phyloP scores from a whole-genome alignment of 2,329 filamentous ascomycete species.

The Fusarium albosuccineum region DNA sequence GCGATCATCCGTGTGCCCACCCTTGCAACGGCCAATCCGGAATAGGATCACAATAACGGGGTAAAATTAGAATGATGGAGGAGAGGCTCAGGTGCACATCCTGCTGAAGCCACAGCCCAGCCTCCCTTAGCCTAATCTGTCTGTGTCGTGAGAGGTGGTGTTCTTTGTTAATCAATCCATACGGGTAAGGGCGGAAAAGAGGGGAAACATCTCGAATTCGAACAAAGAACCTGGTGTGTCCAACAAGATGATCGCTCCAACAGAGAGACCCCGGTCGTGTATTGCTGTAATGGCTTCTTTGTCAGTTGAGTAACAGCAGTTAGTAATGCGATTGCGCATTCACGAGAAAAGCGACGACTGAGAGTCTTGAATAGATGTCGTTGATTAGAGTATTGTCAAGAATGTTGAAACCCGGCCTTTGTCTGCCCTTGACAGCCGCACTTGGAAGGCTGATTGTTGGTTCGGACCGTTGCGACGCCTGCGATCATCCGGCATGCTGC shows the following conservation, averaged over 20 bases:
- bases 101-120: neutral
- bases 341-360: slow-evolving; percentile 12
- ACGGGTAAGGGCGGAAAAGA: slow-evolving; percentile 16
- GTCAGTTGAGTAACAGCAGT: neutral
- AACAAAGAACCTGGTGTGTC: slow-evolving; percentile 30
- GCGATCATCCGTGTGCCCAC: neutral
- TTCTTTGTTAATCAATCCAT: slow-evolving; percentile 26
- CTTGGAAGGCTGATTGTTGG: neutral
- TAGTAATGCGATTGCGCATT: slow-evolving; percentile 5
- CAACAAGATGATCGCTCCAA: neutral
- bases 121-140: neutral
- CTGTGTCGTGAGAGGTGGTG: neutral
- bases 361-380: slow-evolving; percentile 8
- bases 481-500: slow-evolving; percentile 40
- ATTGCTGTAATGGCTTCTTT: slow-evolving; percentile 10
- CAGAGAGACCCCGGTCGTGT: neutral
- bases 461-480: neutral
- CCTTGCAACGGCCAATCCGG: slow-evolving; percentile 2
- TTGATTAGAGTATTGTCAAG: slow-evolving; percentile 24
- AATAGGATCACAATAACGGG: slow-evolving; percentile 34
- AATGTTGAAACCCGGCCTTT: slow-evolving; percentile 12
- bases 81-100: slow-evolving; percentile 2
- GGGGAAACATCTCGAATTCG: slow-evolving; percentile 4
- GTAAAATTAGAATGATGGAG: slow-evolving; percentile 30
- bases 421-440: neutral